Evolutionary conservation across 805 yeast species (phyloP), one percentile per base, ranked within the genome.

Genomic region (Zygosaccharomyces lentus): DNA sequence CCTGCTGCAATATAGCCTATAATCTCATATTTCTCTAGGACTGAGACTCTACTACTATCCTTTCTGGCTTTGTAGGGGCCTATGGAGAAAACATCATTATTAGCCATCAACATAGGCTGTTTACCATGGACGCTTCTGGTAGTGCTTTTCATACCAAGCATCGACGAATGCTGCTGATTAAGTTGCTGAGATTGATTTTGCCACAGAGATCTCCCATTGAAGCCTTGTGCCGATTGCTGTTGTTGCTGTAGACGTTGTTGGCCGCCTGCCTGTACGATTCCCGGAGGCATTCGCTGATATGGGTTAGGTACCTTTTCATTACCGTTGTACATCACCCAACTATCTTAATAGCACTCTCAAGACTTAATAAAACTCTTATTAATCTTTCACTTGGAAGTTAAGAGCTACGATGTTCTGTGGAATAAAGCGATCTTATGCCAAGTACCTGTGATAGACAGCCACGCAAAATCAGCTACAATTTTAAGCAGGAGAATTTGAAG

Each of bases 1-100:
- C 99, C 99, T 0, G 99, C 96, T 1, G 99, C 99, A 48, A 93
- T 93, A 66, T 93, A 93, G 0, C 99, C 99, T 13, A 89, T 68
- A 49, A 93, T 84, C 51, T 84, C 90, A 66, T 90, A 93, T 56
- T 83, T 84, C 43, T 84, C 82, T n/a, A 88, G 68, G 2, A 93
- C 96, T 2, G 86, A 81, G 25, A 78, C 74, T 43, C 96, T 68
- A 10, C 77, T 67, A 21, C 75, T 65, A 60, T 88, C 96, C 58
- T 78, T 77, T 34, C 91, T 72, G 17, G 70, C 66, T 53, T 78
- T 76, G 60, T 84, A 84, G 0, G 82, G 81, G 0, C 72, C 77
- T 23, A 80, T 70, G 0, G 83, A 71, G 57, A 78, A 76, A 21
- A 77, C 75, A 45, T 72, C 75, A 42, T 70, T 75, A 26, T 74